Evolutionary conservation across 2,329 filamentous ascomycete species (phyloP).

Genomic region (Fusarium circinatum): DNA sequence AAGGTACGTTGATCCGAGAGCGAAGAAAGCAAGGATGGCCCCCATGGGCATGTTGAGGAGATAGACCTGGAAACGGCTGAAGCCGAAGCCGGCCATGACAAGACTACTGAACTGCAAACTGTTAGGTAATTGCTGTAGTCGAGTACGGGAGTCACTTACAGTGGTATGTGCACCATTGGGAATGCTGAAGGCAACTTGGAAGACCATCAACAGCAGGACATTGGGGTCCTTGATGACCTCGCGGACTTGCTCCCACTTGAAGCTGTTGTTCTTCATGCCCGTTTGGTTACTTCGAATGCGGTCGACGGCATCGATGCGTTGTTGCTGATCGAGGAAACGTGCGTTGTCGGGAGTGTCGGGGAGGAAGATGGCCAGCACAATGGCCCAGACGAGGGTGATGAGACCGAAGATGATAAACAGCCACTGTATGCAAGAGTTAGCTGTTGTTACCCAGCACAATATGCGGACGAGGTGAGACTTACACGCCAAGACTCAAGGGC

Average conservation of each 20-base stretch:
- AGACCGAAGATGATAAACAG: slow-evolving; percentile 39
- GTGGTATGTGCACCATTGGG: slow-evolving; percentile 38
- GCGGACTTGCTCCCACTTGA: slow-evolving; percentile 38
- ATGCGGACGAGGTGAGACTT: neutral
- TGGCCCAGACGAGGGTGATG: slow-evolving; percentile 33
- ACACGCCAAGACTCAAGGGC: slow-evolving; percentile 30
- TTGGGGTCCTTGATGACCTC: slow-evolving; percentile 36
- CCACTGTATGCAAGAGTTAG: neutral
- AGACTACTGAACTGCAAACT: slow-evolving; percentile 30
- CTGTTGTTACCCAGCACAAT: accelerated
- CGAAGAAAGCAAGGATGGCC: slow-evolving; percentile 30
- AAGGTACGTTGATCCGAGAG: slow-evolving; percentile 25
- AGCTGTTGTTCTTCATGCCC: slow-evolving; percentile 31
- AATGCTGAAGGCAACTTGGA: slow-evolving; percentile 32
- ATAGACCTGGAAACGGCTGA: slow-evolving; percentile 33
- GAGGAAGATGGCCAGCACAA: slow-evolving; percentile 22
- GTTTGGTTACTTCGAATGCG: slow-evolving; percentile 36
- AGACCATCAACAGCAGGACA: slow-evolving; percentile 35
- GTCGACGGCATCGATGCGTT: slow-evolving; percentile 24
- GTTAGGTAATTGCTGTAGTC: neutral
- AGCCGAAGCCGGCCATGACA: slow-evolving; percentile 39
- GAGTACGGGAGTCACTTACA: neutral
- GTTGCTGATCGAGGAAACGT: slow-evolving; percentile 25
- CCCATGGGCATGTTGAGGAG: slow-evolving; percentile 40
- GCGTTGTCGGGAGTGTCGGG: slow-evolving; percentile 33